Percentiles rank a stretch among this genome's conserved stretches.
These are phyloP conservation scores for Bolboschoenus planiculmis DNA, from an alignment of 176 grass and related monocot species.

Conservation along the genomic window DNA sequence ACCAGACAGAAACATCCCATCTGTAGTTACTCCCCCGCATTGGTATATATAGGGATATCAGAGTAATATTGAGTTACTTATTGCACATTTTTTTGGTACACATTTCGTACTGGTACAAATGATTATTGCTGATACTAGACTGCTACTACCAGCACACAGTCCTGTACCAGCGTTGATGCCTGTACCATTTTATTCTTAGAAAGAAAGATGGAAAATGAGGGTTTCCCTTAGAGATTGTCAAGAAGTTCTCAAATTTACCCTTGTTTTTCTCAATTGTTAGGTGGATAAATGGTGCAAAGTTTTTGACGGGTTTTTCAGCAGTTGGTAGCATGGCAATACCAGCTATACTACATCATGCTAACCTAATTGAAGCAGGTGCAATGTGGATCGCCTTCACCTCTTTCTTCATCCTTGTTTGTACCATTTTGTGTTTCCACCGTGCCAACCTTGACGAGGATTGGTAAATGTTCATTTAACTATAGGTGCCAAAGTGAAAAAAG, in stretches of 20 bases:
- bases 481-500: not conserved
- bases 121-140: not conserved
- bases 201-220: not conserved
- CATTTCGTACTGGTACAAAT: not conserved
- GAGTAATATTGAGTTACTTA: not conserved
- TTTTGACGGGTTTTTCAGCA: slow-evolving; percentile 82
- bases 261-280: slow-evolving; percentile 29
- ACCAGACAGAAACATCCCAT: not conserved
- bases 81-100: not conserved
- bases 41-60: not conserved
- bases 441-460: slow-evolving; percentile 87
- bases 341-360: slow-evolving; percentile 75
- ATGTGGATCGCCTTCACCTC: slow-evolving; percentile 97
- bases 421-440: slow-evolving; percentile 75
- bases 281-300: slow-evolving; percentile 88
- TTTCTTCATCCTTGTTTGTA: slow-evolving; percentile 95
- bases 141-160: not conserved
- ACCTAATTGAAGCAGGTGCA: slow-evolving; percentile 76
- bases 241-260: not conserved
- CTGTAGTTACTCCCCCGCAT: not conserved
- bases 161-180: not conserved
- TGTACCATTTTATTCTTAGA: not conserved
- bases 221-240: not conserved
- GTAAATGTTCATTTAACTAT: slow-evolving; percentile 23
- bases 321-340: slow-evolving; percentile 92